Evolutionary conservation across 116 monocot genomes (phyloP).

Genomic region (Thalassia testudinum): DNA sequence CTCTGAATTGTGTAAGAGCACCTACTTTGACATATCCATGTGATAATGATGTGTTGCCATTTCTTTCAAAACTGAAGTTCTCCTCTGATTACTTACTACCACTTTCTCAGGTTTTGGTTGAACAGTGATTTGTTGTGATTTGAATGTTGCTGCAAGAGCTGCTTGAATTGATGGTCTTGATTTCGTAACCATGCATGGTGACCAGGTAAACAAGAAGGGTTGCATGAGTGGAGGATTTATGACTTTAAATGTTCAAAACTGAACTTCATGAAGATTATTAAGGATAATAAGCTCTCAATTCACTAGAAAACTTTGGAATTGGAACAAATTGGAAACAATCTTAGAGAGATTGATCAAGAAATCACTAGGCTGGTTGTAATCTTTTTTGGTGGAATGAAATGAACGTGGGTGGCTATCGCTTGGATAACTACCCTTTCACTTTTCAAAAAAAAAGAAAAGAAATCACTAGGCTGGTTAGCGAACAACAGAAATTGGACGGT

Average conservation of each 20-base stretch:
- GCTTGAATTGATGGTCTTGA: slow-evolving; percentile 72
- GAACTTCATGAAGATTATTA: slow-evolving; percentile 76
- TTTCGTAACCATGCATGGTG: slow-evolving; percentile 94
- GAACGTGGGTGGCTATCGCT: no score
- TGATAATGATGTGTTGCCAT: no score
- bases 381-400: no score
- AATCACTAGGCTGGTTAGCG: slow-evolving; percentile 44
- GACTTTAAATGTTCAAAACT: slow-evolving; percentile 79
- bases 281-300: slow-evolving; percentile 48
- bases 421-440: no score
- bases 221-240: slow-evolving; percentile 99
- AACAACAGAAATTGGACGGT: slow-evolving; percentile 86
- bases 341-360: slow-evolving; percentile 89
- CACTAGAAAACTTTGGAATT: slow-evolving; percentile 34
- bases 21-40: no score
- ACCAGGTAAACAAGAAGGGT: slow-evolving; percentile 98
- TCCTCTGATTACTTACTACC: no score
- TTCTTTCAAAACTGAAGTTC: no score
- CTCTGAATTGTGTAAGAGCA: no score
- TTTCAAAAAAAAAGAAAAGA: no score
- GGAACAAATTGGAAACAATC: slow-evolving; percentile 47
- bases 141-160: slow-evolving; percentile 90
- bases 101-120: slow-evolving; percentile 31
- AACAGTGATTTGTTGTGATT: slow-evolving; percentile 90
- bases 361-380: no score